Evolutionary conservation across 805 yeast genomes (phyloP), one percentile per base, ranked within the genome.

Genomic region (Grigorovia transvaalensis): DNA sequence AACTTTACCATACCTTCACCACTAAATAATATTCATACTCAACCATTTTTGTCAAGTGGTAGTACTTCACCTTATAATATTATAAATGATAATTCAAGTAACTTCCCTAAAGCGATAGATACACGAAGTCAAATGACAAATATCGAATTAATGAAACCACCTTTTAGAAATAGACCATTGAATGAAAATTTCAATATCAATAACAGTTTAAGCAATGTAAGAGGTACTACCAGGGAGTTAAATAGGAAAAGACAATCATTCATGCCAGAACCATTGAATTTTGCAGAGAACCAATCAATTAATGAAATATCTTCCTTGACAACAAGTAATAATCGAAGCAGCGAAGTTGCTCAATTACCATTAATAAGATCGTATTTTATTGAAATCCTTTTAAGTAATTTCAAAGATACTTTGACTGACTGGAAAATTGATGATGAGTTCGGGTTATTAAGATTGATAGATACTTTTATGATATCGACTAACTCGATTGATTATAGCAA

Each of bases 371-470:
- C 65, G 4, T 57, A 52, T 48, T 61, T 60, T 44, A 55, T 59
- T n/a, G 63, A 62, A 20, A 27, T 55, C 4, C 51, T 66, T 18
- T 46, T 60, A 15, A 53, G 51, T 11, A 57, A 56, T 20, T 62
- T 61, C 47, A 51, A 60, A 2, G 35, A 51, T 1, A 18, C 51
- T 0, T 44, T 70, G 12, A 45, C 51, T 1, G 67, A 61, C 33
- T 57, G 63, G 53, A 57, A 60, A 19, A 50, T 69, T 19, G 72
- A 70, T 48, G 55, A 63, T 2, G 51, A 56, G 40, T 66, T 61
- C 53, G 76, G 76, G 0, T 50, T 63, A 6, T 51, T 73, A 45
- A 59, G 75, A 49, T 49, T 71, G 11, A 69, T 70, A 11, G 75
- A 73, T 55, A 55, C 47, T 12, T 56, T 73, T 17, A 47, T 59